A percentile compares a stretch with the other conserved stretches of the same genome.
Conservation (phyloP, 2,329 filamentous ascomycete species). For the Fusarium marasasianum region DNA sequence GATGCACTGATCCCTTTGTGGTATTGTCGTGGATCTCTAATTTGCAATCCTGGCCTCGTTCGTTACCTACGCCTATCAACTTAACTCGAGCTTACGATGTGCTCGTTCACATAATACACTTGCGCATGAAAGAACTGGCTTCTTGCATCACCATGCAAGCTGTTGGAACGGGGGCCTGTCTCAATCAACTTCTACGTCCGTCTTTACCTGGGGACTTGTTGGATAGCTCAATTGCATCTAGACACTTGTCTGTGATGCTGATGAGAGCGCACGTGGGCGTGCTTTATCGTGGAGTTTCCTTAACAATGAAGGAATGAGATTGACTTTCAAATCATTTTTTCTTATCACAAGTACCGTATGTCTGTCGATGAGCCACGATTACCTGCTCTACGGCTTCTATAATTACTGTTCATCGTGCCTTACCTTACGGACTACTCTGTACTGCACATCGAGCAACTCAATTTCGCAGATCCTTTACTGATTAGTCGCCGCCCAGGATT, state of each 20-base stretch:
- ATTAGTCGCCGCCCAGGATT: slow-evolving; percentile 4
- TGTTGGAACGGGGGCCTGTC: background rate
- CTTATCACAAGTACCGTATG: background rate
- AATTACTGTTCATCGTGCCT: background rate
- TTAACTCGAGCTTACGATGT: background rate
- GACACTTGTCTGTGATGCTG: background rate
- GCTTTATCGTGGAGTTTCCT: slow-evolving; percentile 1
- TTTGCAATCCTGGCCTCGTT: slow-evolving; percentile 11
- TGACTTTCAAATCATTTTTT: background rate
- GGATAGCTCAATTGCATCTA: background rate
- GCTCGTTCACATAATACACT: background rate
- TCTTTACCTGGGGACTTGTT: background rate
- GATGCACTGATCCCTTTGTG: slow-evolving; percentile 27
- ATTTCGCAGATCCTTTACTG: slow-evolving; percentile 20
- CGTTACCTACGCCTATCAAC: background rate
- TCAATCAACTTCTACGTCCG: background rate
- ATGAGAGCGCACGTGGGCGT: background rate
- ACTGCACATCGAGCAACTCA: background rate
- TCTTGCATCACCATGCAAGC: background rate
- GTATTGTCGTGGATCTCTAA: slow-evolving; percentile 17
- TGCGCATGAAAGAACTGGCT: background rate
- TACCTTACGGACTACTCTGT: background rate
- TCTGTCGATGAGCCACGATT: background rate
- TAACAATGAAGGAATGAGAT: slow-evolving; percentile 6
- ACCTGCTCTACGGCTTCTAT: background rate